A percentile compares a stretch with the other conserved stretches of the same genome.
phyloP scores from a whole-genome alignment of 371 early-diverging fungal species.

The Aphelidium insulamus region DNA sequence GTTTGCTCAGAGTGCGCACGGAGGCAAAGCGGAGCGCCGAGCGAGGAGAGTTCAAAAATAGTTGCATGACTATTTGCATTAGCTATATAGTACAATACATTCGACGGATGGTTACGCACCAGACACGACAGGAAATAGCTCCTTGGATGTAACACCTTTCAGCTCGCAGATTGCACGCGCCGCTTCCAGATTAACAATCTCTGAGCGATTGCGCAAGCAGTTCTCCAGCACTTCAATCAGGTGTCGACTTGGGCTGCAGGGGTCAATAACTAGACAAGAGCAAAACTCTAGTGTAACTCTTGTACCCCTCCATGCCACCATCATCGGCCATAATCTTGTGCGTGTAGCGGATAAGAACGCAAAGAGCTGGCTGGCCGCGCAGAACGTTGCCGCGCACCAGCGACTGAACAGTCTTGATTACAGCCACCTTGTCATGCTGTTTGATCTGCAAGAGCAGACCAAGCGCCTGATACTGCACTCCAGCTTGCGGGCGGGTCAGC shows the following conservation, averaged over 20 bases:
- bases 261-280: not conserved
- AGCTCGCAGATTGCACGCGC: conserved; percentile 87
- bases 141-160: conserved; percentile 50
- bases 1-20: conserved; percentile 76
- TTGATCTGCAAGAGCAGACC: conserved; percentile 81
- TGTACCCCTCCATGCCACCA: not conserved
- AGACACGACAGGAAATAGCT: conserved; percentile 74
- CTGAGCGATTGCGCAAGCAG: conserved; percentile 77
- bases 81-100: not conserved
- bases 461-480: conserved; percentile 86
- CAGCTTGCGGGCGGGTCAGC: conserved; percentile 43
- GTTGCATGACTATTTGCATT: conserved; percentile 40
- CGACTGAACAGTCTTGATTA: conserved; percentile 81
- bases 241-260: conserved; percentile 29
- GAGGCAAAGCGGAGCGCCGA: conserved; percentile 87
- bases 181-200: conserved; percentile 94
- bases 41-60: conserved; percentile 76
- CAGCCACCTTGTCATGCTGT: conserved; percentile 93
- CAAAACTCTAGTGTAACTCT: not conserved
- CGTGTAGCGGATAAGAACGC: conserved; percentile 77
- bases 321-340: conserved; percentile 85
- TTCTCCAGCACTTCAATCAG: conserved; percentile 68
- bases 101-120: too few relatives aligned
- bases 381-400: conserved; percentile 30
- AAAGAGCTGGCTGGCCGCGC: conserved; percentile 67